phyloP scores from a whole-genome alignment of 2,329 filamentous ascomycete species.

The Ambrosiella xylebori region DNA sequence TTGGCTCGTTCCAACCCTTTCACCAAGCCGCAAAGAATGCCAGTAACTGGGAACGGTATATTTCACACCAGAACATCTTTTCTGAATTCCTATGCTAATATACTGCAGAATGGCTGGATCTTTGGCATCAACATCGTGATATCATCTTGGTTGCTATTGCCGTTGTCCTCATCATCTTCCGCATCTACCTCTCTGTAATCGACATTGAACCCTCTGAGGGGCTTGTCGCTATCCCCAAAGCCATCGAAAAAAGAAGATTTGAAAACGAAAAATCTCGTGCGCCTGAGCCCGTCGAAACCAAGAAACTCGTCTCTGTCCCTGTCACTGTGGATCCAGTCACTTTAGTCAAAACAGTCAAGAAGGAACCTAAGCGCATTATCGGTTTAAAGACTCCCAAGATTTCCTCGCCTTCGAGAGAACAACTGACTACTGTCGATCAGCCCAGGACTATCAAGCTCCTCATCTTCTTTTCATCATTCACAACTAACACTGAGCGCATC shows the following conservation, averaged over 20 bases:
- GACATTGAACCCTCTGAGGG: constrained; percentile 20
- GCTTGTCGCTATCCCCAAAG: constrained; percentile 23
- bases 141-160: constrained; percentile 26
- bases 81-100: not conserved
- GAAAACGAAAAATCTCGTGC: not conserved
- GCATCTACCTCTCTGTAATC: constrained; percentile 25
- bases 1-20: constrained; percentile 7
- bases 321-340: not conserved
- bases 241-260: constrained; percentile 17
- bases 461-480: constrained; percentile 81
- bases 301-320: not conserved
- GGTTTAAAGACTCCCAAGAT: constrained; percentile 21
- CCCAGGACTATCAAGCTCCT: constrained; percentile 47
- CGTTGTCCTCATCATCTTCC: constrained; percentile 22
- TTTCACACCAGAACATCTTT: not conserved
- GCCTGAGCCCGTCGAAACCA: constrained; percentile 8
- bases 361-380: constrained; percentile 30
- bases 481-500: constrained; percentile 61
- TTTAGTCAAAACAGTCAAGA: constrained; percentile 5
- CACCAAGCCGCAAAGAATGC: not conserved
- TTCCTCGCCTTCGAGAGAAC: constrained; percentile 5
- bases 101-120: constrained; percentile 23
- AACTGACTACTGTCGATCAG: constrained; percentile 17
- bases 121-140: constrained; percentile 31
- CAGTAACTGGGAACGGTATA: not conserved